phyloP scores from a whole-genome alignment of 2,329 filamentous ascomycete genomes.

The Cladosporium sp. region DNA sequence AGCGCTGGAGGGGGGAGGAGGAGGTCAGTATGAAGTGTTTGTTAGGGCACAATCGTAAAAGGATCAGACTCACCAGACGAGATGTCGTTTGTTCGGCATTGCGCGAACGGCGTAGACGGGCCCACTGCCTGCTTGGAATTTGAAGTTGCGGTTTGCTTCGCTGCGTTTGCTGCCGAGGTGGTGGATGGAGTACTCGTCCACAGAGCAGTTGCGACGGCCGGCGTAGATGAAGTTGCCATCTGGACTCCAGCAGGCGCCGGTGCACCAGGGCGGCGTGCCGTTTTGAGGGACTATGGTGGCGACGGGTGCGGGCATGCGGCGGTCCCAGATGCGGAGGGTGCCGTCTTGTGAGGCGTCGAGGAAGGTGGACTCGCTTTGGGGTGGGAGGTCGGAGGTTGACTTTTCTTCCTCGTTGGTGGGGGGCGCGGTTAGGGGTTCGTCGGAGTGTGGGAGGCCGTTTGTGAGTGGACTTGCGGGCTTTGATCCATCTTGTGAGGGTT shows the following conservation, averaged over 20 bases:
- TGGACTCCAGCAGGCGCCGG: slow-evolving; percentile 93
- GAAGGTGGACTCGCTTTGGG: slow-evolving; percentile 71
- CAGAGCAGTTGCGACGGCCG: slow-evolving; percentile 82
- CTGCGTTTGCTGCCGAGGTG: slow-evolving; percentile 58
- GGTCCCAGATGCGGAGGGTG: slow-evolving; percentile 88
- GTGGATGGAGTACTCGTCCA: slow-evolving; percentile 89
- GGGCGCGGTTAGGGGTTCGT: slow-evolving; percentile 39
- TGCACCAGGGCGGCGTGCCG: slow-evolving; percentile 90
- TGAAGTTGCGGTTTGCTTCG: slow-evolving; percentile 72
- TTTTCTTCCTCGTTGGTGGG: slow-evolving; percentile 31
- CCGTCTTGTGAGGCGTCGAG: slow-evolving; percentile 86
- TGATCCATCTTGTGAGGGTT: neutral
- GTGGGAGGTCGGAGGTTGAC: slow-evolving; percentile 34
- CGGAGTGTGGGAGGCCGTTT: slow-evolving; percentile 52
- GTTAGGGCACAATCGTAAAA: neutral
- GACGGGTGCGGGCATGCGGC: slow-evolving; percentile 68
- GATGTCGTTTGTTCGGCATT: slow-evolving; percentile 89
- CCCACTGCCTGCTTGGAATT: slow-evolving; percentile 83
- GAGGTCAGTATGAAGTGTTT: neutral
- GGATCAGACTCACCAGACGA: slow-evolving; percentile 66
- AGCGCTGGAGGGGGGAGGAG: slow-evolving; percentile 51
- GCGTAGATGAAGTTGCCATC: slow-evolving; percentile 95
- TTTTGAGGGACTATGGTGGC: slow-evolving; percentile 72
- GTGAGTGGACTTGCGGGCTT: slow-evolving; percentile 12
- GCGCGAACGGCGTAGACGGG: slow-evolving; percentile 81